Percentiles rank a stretch among this genome's conserved stretches.
Conservation (phyloP, 164 flowering plant genomes). For the Aristolochia contorta region DNA sequence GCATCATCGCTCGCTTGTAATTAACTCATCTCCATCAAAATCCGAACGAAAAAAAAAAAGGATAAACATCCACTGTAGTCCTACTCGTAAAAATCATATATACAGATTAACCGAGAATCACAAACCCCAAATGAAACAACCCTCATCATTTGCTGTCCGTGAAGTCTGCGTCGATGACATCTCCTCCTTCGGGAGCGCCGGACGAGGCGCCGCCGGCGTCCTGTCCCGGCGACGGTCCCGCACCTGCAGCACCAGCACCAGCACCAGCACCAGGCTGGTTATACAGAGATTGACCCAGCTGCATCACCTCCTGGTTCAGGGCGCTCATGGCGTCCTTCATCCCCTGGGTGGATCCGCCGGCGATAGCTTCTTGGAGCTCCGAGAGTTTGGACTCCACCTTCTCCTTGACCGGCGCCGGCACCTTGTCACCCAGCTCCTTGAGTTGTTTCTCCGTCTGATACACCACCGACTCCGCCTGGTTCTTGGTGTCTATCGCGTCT, state of each 20-base stretch:
- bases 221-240: constrained; percentile 38
- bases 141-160: constrained; percentile 12
- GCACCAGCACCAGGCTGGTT: constrained; percentile 38
- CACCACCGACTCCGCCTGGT: constrained; percentile 65
- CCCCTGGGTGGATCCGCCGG: constrained; percentile 50
- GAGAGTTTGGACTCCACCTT: constrained; percentile 56
- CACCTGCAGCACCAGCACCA: constrained; percentile 23
- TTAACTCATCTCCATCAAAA: too few relatives aligned
- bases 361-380: constrained; percentile 55
- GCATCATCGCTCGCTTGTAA: too few relatives aligned
- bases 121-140: not conserved
- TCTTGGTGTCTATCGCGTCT: constrained; percentile 75
- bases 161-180: constrained; percentile 50
- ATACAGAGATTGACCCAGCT: constrained; percentile 68
- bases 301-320: constrained; percentile 74
- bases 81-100: too few relatives aligned
- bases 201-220: constrained; percentile 24
- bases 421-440: constrained; percentile 73
- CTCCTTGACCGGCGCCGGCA: constrained; percentile 53
- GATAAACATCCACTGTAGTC: too few relatives aligned
- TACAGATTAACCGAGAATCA: too few relatives aligned
- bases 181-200: constrained; percentile 39
- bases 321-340: constrained; percentile 72
- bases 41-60: too few relatives aligned
- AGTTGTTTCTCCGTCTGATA: constrained; percentile 81